phyloP scores from a whole-genome alignment of 1,284 basidiomycete genomes.

The Tylopilus orsonianus region DNA sequence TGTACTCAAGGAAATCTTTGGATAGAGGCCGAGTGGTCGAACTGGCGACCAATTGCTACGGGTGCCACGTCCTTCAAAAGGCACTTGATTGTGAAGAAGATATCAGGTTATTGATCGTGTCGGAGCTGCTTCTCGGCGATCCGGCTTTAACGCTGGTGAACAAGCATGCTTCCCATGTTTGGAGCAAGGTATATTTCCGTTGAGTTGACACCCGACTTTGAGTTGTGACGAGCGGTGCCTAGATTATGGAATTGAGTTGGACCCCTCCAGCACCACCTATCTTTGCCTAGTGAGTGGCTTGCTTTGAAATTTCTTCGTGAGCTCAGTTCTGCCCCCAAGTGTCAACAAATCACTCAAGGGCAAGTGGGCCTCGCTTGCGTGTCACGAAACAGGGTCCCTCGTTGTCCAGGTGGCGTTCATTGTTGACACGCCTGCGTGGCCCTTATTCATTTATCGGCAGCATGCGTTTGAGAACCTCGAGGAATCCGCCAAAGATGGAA shows the following conservation, averaged over 20 bases:
- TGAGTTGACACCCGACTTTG: slow-evolving; percentile 1
- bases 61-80: slow-evolving; percentile 83
- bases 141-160: slow-evolving; percentile 81
- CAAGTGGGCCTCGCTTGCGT: slow-evolving; percentile 83
- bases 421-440: not conserved
- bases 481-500: slow-evolving; percentile 76
- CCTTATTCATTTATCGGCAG: slow-evolving; percentile 37
- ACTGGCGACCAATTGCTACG: slow-evolving; percentile 81
- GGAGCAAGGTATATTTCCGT: slow-evolving; percentile 66
- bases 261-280: slow-evolving; percentile 79
- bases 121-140: slow-evolving; percentile 75
- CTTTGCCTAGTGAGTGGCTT: slow-evolving; percentile 66
- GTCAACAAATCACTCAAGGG: slow-evolving; percentile 82
- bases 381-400: slow-evolving; percentile 82
- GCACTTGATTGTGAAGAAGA: slow-evolving; percentile 87
- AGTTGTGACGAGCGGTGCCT: slow-evolving; percentile 3
- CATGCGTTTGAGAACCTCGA: slow-evolving; percentile 85
- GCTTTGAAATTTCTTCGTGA: not conserved
- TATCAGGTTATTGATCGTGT: slow-evolving; percentile 74
- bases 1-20: slow-evolving; percentile 4
- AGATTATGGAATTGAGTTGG: slow-evolving; percentile 86
- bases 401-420: slow-evolving; percentile 64
- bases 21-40: slow-evolving; percentile 75
- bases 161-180: slow-evolving; percentile 84
- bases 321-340: slow-evolving; percentile 37